These are phyloP conservation scores for Russula sp. DNA, from an alignment of 768 basidiomycete species.

Conservation along the genomic window DNA sequence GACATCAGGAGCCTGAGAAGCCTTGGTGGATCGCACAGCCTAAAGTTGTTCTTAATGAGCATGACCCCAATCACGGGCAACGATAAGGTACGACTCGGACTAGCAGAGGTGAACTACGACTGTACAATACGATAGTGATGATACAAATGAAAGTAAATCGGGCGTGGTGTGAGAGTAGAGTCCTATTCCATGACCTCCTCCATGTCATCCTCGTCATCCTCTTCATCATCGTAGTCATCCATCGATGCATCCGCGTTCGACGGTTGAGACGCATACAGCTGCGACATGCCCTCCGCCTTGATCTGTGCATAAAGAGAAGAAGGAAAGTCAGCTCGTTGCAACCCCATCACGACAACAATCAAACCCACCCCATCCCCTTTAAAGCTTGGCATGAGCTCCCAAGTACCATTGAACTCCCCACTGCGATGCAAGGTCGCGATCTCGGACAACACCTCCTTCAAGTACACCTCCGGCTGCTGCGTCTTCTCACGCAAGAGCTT, in stretches of 20 bases:
- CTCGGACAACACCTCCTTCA: slow-evolving; percentile 77
- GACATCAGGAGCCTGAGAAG: too few relatives aligned
- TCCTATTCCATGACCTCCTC: slow-evolving; percentile 59
- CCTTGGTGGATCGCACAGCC: too few relatives aligned
- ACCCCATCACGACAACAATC: neutral
- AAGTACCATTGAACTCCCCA: slow-evolving; percentile 77
- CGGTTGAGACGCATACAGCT: slow-evolving; percentile 30
- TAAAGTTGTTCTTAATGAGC: too few relatives aligned
- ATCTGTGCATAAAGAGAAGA: slow-evolving; percentile 32
- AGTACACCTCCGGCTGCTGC: slow-evolving; percentile 82
- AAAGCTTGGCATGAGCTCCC: slow-evolving; percentile 75
- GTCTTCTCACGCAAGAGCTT: slow-evolving; percentile 72
- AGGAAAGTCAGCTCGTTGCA: neutral
- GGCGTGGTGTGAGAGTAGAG: neutral
- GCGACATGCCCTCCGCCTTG: slow-evolving; percentile 38
- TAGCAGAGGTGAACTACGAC: neutral
- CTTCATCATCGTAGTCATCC: slow-evolving; percentile 55
- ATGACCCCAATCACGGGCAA: too few relatives aligned
- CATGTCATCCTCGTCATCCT: slow-evolving; percentile 64
- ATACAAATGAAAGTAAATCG: slow-evolving; percentile 1
- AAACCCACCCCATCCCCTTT: slow-evolving; percentile 56
- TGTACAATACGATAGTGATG: slow-evolving; percentile 11
- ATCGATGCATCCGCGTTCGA: slow-evolving; percentile 42
- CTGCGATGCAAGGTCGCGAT: slow-evolving; percentile 74
- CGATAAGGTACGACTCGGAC: too few relatives aligned